A percentile compares a stretch with the other conserved stretches of the same genome.
Evolutionary conservation across 805 yeast genomes (phyloP).

Genomic region (Scheffersomyces coipomensis): DNA sequence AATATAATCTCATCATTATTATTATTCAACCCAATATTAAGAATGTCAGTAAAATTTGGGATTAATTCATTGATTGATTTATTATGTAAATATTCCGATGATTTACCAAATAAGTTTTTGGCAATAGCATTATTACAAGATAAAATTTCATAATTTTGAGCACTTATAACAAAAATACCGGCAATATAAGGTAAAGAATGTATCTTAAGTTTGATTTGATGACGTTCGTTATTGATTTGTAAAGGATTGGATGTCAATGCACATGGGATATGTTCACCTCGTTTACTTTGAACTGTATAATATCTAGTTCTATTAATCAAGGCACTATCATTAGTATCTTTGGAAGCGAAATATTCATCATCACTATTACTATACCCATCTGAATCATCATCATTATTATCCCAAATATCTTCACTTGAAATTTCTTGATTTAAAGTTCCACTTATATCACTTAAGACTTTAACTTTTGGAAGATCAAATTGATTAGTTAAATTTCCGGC

Average conservation of each 20-base stretch:
- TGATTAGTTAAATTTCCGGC: conserved; percentile 33
- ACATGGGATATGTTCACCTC: conserved; percentile 60
- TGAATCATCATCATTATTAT: conserved; percentile 10
- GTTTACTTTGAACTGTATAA: conserved; percentile 51
- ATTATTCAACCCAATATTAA: conserved; percentile 37
- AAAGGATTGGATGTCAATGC: conserved; percentile 66
- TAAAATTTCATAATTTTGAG: conserved; percentile 49
- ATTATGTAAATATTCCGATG: conserved; percentile 42
- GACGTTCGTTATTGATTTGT: conserved; percentile 41
- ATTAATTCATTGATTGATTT: conserved; percentile 53
- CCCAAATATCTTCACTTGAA: conserved; percentile 1
- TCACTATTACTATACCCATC: conserved; percentile 9
- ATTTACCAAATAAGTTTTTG: conserved; percentile 72
- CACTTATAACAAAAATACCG: conserved; percentile 72
- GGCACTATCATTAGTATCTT: conserved; percentile 24
- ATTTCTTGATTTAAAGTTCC: conserved; percentile 24
- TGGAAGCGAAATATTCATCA: conserved; percentile 7
- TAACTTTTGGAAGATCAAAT: conserved; percentile 12
- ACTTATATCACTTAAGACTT: conserved; percentile 21
- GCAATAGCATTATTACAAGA: conserved; percentile 79
- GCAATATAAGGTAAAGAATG: conserved; percentile 85
- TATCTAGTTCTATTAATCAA: conserved; percentile 58
- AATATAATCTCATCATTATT: conserved; percentile 18
- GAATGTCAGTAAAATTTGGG: conserved; percentile 56
- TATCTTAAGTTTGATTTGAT: conserved; percentile 56